phyloP scores from a whole-genome alignment of 176 grass and related monocot genomes.

The Eragrostis nindensis region DNA sequence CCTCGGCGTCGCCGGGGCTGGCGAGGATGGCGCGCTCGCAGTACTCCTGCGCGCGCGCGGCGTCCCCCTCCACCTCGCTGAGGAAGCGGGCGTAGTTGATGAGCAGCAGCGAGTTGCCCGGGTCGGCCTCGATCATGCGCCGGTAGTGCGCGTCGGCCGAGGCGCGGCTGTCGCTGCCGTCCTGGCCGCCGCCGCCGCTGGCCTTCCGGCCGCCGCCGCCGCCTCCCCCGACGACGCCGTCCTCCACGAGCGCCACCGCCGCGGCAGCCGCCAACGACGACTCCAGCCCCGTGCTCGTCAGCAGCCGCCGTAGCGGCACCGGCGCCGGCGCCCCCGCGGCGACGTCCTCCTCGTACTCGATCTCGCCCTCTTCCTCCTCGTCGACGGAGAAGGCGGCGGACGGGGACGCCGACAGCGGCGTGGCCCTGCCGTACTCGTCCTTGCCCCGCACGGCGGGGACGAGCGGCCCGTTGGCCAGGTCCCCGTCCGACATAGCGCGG shows the following conservation, averaged over 20 bases:
- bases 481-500: slow-evolving; percentile 51
- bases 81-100: slow-evolving; percentile 69
- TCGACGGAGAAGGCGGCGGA: slow-evolving; percentile 30
- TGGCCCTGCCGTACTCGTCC: neutral
- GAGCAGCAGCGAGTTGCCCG: slow-evolving; percentile 57
- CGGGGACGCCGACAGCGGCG: neutral
- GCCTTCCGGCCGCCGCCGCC: slow-evolving; percentile 6
- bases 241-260: slow-evolving; percentile 27
- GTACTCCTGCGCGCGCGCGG: slow-evolving; percentile 48
- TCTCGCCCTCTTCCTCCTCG: slow-evolving; percentile 15
- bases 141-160: slow-evolving; percentile 49
- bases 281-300: slow-evolving; percentile 59
- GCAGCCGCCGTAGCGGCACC: slow-evolving; percentile 38
- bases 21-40: slow-evolving; percentile 69
- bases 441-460: neutral
- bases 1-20: slow-evolving; percentile 42
- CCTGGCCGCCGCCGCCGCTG: neutral
- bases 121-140: slow-evolving; percentile 54
- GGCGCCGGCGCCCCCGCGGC: neutral
- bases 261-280: neutral
- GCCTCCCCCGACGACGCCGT: slow-evolving; percentile 21
- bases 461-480: slow-evolving; percentile 20
- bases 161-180: neutral
- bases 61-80: slow-evolving; percentile 52
- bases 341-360: neutral